phyloP scores from a whole-genome alignment of 176 grass and related monocot genomes.

The Zea mays region Zm-B73-REFERENCE-NAM-5.0 NC_050097.1:229227001-229227500 shows the following conservation, averaged over 20 bases:
- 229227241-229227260: background rate
- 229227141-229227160: background rate
- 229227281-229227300: background rate
- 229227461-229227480: background rate
- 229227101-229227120: constrained; percentile 7
- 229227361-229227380: background rate
- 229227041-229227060: background rate
- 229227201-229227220: background rate
- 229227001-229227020: too few species aligned
- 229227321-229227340: too few species aligned
- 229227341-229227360: too few species aligned
- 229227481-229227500: too few species aligned
- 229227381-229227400: background rate
- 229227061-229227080: background rate
- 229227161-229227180: background rate
- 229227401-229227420: background rate
- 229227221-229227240: background rate
- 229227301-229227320: background rate
- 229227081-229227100: background rate
- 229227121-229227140: background rate
- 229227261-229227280: background rate
- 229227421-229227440: background rate
- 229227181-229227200: background rate
- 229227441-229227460: background rate
- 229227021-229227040: background rate